A percentile compares a stretch with the other conserved stretches of the same genome.
Conservation (phyloP, 1,284 basidiomycete species). For the Heliocybe sulcata region DNA sequence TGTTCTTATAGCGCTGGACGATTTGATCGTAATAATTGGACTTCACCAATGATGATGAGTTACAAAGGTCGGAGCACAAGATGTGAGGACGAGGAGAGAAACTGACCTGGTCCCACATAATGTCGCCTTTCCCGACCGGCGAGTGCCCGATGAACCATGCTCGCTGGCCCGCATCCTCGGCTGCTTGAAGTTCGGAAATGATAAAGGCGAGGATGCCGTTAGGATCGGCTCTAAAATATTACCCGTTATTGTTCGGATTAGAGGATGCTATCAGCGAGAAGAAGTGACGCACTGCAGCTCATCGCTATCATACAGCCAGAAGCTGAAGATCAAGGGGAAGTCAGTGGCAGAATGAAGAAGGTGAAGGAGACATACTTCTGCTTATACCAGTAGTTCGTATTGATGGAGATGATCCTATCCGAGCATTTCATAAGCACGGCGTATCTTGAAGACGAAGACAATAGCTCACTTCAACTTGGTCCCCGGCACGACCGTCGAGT, state of each 20-base stretch:
- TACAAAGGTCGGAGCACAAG: too few relatives aligned
- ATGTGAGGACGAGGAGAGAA: background rate
- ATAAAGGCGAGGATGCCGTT: constrained; percentile 34
- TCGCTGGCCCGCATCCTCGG: constrained; percentile 44
- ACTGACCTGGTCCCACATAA: constrained; percentile 32
- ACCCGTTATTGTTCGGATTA: too few relatives aligned
- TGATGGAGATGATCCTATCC: constrained; percentile 17
- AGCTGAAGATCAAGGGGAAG: constrained; percentile 7
- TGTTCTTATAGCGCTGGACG: constrained; percentile 47
- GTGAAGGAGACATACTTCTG: constrained; percentile 4
- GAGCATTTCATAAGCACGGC: background rate
- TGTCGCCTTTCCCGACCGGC: constrained; percentile 31
- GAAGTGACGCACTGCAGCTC: constrained; percentile 3
- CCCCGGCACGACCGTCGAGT: constrained; percentile 6
- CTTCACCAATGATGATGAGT: too few relatives aligned
- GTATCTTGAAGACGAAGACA: background rate
- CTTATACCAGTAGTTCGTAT: constrained; percentile 19
- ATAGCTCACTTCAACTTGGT: constrained; percentile 6
- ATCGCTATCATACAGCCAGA: constrained; percentile 22
- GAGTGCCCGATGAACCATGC: constrained; percentile 49
- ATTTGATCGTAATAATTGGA: constrained; percentile 54
- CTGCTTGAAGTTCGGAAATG: constrained; percentile 42
- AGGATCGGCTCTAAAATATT: constrained; percentile 35
- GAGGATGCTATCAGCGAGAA: too few relatives aligned
- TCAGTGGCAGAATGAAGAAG: background rate